A percentile compares a stretch with the other conserved stretches of the same genome.
Evolutionary conservation across 768 basidiomycete species (phyloP).

Genomic region (Paxillus ammoniavirescens): DNA sequence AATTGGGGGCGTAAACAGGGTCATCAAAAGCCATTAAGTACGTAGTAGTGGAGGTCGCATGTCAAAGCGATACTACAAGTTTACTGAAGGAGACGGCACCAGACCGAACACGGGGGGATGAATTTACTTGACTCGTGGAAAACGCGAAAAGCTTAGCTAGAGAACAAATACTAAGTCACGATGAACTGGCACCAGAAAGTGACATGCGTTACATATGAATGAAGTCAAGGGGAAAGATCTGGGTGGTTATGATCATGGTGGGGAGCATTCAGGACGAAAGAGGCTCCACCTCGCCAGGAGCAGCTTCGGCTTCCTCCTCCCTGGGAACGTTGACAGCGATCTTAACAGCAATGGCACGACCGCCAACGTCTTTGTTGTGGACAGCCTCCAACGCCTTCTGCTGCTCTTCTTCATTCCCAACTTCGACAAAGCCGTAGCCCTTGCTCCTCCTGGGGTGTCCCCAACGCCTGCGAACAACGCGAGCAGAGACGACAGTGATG

Average conservation of each 20-base stretch:
- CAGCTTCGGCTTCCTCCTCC: conserved; percentile 51
- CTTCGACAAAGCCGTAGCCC: conserved; percentile 98
- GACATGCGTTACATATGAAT: conserved; percentile 27
- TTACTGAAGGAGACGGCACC: conserved; percentile 41
- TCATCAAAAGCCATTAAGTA: conserved; percentile 31
- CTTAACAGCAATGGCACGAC: conserved; percentile 88
- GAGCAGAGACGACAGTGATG: conserved; percentile 80
- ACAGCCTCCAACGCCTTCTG: conserved; percentile 85
- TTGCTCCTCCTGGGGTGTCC: conserved; percentile 87
- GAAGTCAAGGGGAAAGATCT: conserved; percentile 26
- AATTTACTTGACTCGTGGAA: conserved; percentile 32
- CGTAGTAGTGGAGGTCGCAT: conserved; percentile 20
- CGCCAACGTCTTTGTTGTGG: conserved; percentile 85
- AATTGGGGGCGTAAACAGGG: conserved; percentile 15
- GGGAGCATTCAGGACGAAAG: conserved; percentile 21
- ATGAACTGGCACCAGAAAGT: conserved; percentile 20
- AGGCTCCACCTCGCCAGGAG: conserved; percentile 31
- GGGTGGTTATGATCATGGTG: conserved; percentile 12
- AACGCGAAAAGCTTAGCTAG: conserved; percentile 38
- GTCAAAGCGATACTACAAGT: conserved; percentile 30
- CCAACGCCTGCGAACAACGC: conserved; percentile 84
- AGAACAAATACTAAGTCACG: conserved; percentile 33
- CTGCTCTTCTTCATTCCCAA: conserved; percentile 86
- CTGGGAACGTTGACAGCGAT: conserved; percentile 85
- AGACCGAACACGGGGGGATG: conserved; percentile 36